Evolutionary conservation across 148 eudicot genomes (phyloP).

Genomic region (Mesembryanthemum crystallinum): DNA sequence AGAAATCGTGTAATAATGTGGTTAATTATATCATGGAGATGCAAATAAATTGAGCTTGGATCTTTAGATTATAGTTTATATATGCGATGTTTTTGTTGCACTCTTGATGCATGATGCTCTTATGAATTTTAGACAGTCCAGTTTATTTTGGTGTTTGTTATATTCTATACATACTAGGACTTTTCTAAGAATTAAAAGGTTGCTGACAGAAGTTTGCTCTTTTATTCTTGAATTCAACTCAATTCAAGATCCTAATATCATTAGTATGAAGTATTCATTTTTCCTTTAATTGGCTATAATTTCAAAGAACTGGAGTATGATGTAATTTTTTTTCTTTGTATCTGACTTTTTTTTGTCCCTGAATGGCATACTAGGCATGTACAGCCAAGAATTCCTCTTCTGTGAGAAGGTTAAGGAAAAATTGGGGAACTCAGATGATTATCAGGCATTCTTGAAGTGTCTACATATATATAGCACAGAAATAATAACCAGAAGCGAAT

Average conservation of each 20-base stretch:
- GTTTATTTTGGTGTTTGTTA: not conserved
- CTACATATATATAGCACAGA: constrained; percentile 95
- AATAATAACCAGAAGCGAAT: constrained; percentile 79
- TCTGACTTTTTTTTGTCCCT: constrained; percentile 13
- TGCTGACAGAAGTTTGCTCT: not conserved
- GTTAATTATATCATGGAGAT: not conserved
- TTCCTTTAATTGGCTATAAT: not conserved
- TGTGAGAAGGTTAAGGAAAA: constrained; percentile 96
- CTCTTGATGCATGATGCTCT: not conserved
- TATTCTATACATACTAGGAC: not conserved
- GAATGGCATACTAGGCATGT: constrained; percentile 50
- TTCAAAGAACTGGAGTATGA: not conserved
- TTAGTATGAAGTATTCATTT: not conserved
- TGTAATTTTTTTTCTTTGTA: not conserved
- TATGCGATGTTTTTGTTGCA: not conserved
- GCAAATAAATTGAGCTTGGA: not conserved
- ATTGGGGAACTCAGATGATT: constrained; percentile 64
- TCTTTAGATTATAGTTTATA: not conserved
- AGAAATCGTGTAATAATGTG: too few species aligned
- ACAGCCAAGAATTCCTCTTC: constrained; percentile 70
- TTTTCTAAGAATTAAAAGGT: not conserved
- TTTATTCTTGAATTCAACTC: not conserved
- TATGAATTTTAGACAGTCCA: not conserved
- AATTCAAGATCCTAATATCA: not conserved
- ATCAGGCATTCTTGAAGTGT: constrained; percentile 96